Percentiles rank a stretch among this genome's conserved stretches.
phyloP scores from a whole-genome alignment of 2,329 filamentous ascomycete genomes.

The Mycogone perniciosa region DNA sequence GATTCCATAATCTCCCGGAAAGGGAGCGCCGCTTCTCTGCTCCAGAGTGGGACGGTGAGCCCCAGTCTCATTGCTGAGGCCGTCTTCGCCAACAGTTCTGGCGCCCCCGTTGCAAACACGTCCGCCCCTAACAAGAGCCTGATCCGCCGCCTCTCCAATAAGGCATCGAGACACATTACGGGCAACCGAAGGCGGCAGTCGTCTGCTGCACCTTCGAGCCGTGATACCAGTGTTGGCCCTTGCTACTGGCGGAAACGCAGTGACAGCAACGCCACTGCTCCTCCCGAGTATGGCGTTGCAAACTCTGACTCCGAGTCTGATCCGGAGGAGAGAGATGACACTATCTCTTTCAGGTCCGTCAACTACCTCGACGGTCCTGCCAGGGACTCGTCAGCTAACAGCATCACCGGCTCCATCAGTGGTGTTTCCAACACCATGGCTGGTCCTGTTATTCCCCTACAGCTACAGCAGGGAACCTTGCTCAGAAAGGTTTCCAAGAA shows the following conservation, averaged over 20 bases:
- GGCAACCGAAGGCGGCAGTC: constrained; percentile 62
- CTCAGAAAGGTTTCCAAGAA: constrained; percentile 85
- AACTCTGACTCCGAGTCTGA: constrained; percentile 53
- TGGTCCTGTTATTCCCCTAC: constrained; percentile 68
- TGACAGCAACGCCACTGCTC: constrained; percentile 73
- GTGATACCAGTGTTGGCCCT: constrained; percentile 84
- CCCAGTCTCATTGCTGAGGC: constrained; percentile 51
- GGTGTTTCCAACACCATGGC: constrained; percentile 40
- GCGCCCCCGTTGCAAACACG: constrained; percentile 1
- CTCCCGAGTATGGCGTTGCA: constrained; percentile 39
- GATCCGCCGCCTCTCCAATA: constrained; percentile 79
- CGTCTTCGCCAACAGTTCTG: constrained; percentile 18
- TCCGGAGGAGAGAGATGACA: constrained; percentile 44
- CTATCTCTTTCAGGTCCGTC: constrained; percentile 29
- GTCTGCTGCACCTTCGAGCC: constrained; percentile 66
- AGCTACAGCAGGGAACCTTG: constrained; percentile 70
- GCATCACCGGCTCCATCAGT: constrained; percentile 41
- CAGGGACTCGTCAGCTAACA: constrained; percentile 43
- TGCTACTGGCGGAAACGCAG: constrained; percentile 81
- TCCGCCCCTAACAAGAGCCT: constrained; percentile 44
- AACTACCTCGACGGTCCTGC: constrained; percentile 36
- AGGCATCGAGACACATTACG: constrained; percentile 62
- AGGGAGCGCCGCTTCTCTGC: constrained; percentile 57
- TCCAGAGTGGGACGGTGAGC: constrained; percentile 50
- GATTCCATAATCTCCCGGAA: constrained; percentile 61